Conservation (phyloP, 306 rosid species). For the Oxytropis ochrocephala region DNA sequence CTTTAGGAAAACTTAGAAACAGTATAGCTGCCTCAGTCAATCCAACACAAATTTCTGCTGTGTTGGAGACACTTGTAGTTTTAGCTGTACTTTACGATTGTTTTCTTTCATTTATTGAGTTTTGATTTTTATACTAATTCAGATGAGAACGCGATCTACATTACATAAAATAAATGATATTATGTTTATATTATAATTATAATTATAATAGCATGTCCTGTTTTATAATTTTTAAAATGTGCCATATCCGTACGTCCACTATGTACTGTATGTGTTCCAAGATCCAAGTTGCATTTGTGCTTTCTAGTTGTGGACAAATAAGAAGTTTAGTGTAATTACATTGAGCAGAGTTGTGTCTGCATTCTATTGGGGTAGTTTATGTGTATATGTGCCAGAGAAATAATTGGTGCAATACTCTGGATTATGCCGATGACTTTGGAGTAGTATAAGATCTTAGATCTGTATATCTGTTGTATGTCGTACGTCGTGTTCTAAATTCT, state of each 20-base stretch:
- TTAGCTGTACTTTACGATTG: not conserved
- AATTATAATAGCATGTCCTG: not conserved
- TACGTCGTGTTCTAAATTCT: not conserved
- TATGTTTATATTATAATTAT: not conserved
- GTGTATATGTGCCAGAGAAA: not conserved
- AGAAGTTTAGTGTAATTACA: not conserved
- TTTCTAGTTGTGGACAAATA: not conserved
- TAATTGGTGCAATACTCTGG: not conserved
- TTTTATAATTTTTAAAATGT: not conserved
- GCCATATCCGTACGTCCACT: not conserved
- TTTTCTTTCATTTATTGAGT: not conserved
- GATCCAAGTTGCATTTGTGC: not conserved
- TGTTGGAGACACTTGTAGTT: not conserved
- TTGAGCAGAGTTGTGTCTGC: not conserved
- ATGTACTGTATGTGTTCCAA: not conserved
- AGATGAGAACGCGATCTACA: not conserved
- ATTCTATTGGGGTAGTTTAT: not conserved
- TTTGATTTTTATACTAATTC: not conserved
- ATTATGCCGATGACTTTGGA: not conserved
- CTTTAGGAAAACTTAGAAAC: not conserved
- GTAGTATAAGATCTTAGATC: not conserved
- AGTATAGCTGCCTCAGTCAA: not conserved
- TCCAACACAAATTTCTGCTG: not conserved
- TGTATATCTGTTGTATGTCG: not conserved
- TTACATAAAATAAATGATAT: not conserved